A percentile compares a stretch with the other conserved stretches of the same genome.
Evolutionary conservation across 2,329 filamentous ascomycete genomes (phyloP).

Genomic region (Aspergillus novoparasiticus): DNA sequence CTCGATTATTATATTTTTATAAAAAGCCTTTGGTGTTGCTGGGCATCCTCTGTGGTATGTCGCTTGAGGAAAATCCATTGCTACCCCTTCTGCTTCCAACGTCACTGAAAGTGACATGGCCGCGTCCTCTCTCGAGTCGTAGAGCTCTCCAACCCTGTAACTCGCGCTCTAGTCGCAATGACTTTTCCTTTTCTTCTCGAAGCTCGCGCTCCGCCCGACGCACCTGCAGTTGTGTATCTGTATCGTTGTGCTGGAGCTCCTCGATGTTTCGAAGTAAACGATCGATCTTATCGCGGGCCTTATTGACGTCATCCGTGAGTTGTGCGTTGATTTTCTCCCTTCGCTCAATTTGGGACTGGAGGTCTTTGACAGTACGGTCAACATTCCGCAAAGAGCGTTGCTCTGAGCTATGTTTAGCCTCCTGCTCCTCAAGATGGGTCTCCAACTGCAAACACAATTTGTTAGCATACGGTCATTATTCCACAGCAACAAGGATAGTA

Average conservation of each 20-base stretch:
- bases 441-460: slow-evolving; percentile 66
- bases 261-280: slow-evolving; percentile 89
- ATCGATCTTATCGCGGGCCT: slow-evolving; percentile 87
- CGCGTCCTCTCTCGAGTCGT: slow-evolving; percentile 60
- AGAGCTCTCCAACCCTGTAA: slow-evolving; percentile 78
- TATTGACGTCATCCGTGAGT: slow-evolving; percentile 78
- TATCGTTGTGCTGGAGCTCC: slow-evolving; percentile 87
- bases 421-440: slow-evolving; percentile 79
- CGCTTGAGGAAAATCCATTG: slow-evolving; percentile 44
- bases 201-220: slow-evolving; percentile 88
- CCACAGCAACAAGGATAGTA: not conserved
- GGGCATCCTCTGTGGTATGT: slow-evolving; percentile 66
- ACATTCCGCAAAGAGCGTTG: slow-evolving; percentile 88
- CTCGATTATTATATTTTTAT: slow-evolving; percentile 40
- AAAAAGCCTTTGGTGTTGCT: slow-evolving; percentile 81
- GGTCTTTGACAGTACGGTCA: slow-evolving; percentile 89
- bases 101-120: slow-evolving; percentile 40
- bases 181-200: slow-evolving; percentile 83
- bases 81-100: slow-evolving; percentile 43
- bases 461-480: slow-evolving; percentile 18
- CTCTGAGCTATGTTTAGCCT: slow-evolving; percentile 75
- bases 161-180: slow-evolving; percentile 80
- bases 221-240: slow-evolving; percentile 74
- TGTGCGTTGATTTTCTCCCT: slow-evolving; percentile 85
- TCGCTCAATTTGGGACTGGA: slow-evolving; percentile 88